phyloP scores from a whole-genome alignment of 2,329 filamentous ascomycete species.

The Arthrinium puccinioides region DNA sequence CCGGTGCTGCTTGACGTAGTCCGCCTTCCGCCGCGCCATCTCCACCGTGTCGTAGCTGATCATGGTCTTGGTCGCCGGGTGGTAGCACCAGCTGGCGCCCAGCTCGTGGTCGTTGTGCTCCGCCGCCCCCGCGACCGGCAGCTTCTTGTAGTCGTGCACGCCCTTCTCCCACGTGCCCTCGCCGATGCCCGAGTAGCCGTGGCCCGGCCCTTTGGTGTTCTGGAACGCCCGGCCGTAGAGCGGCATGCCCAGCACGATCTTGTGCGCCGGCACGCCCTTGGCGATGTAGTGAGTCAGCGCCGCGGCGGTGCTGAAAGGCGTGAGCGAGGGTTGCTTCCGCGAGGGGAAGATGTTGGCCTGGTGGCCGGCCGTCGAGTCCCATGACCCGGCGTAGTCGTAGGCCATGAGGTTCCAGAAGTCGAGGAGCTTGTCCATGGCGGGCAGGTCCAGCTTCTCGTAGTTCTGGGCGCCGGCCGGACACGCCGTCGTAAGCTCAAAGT shows the following conservation, averaged over 20 bases:
- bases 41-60: constrained; percentile 71
- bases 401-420: constrained; percentile 83
- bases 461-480: constrained; percentile 57
- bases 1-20: constrained; percentile 57
- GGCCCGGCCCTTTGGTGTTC: constrained; percentile 68
- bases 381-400: constrained; percentile 81
- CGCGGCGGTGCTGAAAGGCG: constrained; percentile 69
- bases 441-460: constrained; percentile 54
- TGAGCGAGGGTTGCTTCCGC: constrained; percentile 48
- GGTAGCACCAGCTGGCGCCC: constrained; percentile 73
- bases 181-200: constrained; percentile 63
- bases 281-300: constrained; percentile 66
- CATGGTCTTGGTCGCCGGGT: constrained; percentile 54
- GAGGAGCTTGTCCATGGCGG: constrained; percentile 56
- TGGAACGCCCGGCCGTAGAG: constrained; percentile 84
- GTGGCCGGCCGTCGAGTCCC: constrained; percentile 67
- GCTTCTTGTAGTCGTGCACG: constrained; percentile 80
- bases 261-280: constrained; percentile 56
- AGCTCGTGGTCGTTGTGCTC: constrained; percentile 57
- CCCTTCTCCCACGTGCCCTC: constrained; percentile 79
- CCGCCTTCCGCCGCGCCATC: constrained; percentile 62
- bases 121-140: constrained; percentile 61
- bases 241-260: constrained; percentile 87
- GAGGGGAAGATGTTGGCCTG: constrained; percentile 71
- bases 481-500: constrained; percentile 59